phyloP scores from a whole-genome alignment of 1,139 yeast genomes.

The Taphrina betulina region DNA sequence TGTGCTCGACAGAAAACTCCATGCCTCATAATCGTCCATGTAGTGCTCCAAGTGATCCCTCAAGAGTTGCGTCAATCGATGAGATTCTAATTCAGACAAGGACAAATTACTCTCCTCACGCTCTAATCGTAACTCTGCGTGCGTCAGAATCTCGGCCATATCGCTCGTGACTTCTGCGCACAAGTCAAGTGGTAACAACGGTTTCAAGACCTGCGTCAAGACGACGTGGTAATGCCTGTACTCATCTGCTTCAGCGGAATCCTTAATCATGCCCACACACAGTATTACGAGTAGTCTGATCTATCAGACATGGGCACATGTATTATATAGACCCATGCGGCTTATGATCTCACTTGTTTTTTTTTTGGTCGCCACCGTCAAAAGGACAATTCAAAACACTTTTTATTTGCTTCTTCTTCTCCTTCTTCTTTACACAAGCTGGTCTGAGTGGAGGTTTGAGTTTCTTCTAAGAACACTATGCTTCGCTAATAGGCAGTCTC shows the following conservation, averaged over 20 bases:
- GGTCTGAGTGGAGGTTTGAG: no score
- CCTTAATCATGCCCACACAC: no score
- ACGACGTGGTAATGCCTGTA: neutral
- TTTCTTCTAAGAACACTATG: neutral
- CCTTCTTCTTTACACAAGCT: no score
- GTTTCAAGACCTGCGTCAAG: neutral
- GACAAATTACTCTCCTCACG: neutral
- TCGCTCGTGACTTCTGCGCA: neutral
- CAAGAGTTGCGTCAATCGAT: neutral
- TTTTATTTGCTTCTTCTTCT: no score
- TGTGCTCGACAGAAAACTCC: constrained; percentile 5
- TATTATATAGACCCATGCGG: no score
- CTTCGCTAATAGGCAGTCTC: neutral
- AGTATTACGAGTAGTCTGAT: no score
- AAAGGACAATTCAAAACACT: no score
- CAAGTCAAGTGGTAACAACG: constrained; percentile 3
- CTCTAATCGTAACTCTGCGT: neutral
- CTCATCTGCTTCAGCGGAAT: no score
- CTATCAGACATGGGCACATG: no score
- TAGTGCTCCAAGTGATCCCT: neutral
- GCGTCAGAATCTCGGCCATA: neutral
- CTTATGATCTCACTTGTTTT: no score
- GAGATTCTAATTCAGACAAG: neutral
- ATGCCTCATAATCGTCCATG: neutral
- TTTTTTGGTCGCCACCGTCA: no score